phyloP scores from a whole-genome alignment of 805 yeast genomes.

The Kockiozyma suomiensis region DNA sequence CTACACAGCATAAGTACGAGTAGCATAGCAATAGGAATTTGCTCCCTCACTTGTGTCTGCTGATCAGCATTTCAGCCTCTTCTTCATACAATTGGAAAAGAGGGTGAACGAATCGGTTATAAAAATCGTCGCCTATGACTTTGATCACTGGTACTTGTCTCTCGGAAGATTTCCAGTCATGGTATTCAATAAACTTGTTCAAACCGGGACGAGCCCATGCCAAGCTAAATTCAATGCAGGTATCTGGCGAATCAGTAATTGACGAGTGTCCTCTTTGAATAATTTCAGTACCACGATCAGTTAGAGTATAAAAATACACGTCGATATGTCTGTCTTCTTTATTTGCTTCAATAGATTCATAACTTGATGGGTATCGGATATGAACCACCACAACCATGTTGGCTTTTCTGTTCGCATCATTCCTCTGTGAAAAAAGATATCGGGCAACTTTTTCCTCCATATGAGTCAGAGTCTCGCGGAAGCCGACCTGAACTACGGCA shows the following conservation, averaged over 20 bases:
- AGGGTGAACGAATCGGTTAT: neutral
- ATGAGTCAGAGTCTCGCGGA: neutral
- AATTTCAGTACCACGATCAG: neutral
- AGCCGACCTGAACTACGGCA: neutral
- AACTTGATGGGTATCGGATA: neutral
- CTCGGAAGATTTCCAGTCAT: constrained; percentile 1
- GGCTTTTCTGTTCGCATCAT: neutral
- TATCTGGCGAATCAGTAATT: constrained; percentile 3
- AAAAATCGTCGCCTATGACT: neutral
- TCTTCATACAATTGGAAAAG: neutral
- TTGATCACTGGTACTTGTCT: constrained; percentile 1
- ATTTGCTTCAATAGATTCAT: neutral
- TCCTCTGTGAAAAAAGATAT: neutral
- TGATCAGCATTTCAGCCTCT: neutral
- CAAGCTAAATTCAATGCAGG: neutral
- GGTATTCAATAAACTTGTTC: constrained; percentile 4
- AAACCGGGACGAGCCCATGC: constrained; percentile 6
- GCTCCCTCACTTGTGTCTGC: too few species aligned
- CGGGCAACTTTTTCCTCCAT: constrained; percentile 6
- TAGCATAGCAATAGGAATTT: too few species aligned
- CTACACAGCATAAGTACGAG: too few species aligned
- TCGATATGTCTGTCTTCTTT: neutral
- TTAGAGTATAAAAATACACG: neutral
- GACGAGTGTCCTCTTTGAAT: neutral
- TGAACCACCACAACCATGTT: neutral